Base-by-base conservation (phyloP, 441 rosid species). In the Manihot esculenta region DNA sequence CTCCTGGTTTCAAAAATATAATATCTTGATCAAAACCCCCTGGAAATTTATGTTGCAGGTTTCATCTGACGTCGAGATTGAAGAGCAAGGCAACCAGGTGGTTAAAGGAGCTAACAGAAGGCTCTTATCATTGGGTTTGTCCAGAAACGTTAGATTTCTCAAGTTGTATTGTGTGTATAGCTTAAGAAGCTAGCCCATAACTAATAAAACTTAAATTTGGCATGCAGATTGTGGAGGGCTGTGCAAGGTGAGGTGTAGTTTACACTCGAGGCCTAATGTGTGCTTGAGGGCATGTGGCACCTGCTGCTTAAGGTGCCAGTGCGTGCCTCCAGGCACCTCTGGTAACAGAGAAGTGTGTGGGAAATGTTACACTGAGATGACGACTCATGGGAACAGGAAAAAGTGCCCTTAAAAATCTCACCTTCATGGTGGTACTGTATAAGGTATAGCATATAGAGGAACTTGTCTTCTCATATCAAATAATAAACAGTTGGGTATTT, bases 281-380 rank as follows among this genome's bases (percentile, higher is more conserved):
- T 81, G 84, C 82, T 48, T 27, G 11, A 75, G 84, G 62, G 82
- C 84, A 3, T 81, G 84, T 21, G 78, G 82, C 5, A 81, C 84
- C 8, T 81, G 84, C 60, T 81, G 84, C 58, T 23, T 33, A 11
- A 78, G 84, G 54, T 81, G 84, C 82, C 72, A 74, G 62, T 78
- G 89, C 62, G 89, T 84, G 5, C 89, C 87, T 12, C 87, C 85
- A 0, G 87, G 89, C 14, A 84, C 89, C 21, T 72, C 83, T 1
- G 87, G 87, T 24, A 84, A 84, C 75, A 71, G 84, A 75, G 80
- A 84, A 60, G 17, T 60, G 59, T 86, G 89, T 48, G 89, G 89
- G n/a, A 76, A 69, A 55, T 86, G 89, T 74, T 86, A 86, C 61
- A 82, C 86, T 38, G 87, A 82, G 27, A 84, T 86, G 89, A 82